A percentile compares a stretch with the other conserved stretches of the same genome.
phyloP scores from a whole-genome alignment of 352 stramenopile genomes.

The Globisporangium uncinulatum region DNA sequence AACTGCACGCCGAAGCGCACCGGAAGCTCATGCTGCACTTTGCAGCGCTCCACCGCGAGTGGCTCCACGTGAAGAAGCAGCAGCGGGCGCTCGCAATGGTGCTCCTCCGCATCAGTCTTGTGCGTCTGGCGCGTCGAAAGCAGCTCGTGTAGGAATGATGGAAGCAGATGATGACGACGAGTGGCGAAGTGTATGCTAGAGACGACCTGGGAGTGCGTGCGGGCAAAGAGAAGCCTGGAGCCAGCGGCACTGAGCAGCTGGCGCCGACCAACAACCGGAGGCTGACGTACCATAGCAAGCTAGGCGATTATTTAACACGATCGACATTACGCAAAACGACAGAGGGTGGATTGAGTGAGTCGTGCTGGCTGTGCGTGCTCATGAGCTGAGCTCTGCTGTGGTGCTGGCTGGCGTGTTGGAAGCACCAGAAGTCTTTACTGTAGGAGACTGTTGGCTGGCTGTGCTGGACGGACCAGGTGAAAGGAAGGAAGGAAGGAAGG shows the following conservation, averaged over 20 bases:
- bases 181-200: neutral
- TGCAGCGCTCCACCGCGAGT: slow-evolving; percentile 14
- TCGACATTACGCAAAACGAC: neutral
- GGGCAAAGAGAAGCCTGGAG: neutral
- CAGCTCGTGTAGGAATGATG: slow-evolving; percentile 8
- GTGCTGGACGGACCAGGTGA: too few species aligned
- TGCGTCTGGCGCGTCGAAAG: slow-evolving; percentile 15
- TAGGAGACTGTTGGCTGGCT: too few species aligned
- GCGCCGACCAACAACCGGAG: neutral
- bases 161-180: neutral
- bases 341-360: too few species aligned
- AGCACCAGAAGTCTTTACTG: too few species aligned
- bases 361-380: too few species aligned
- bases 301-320: slow-evolving; percentile 2
- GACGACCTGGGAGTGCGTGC: neutral
- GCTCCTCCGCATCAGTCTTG: slow-evolving; percentile 16
- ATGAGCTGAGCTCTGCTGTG: too few species aligned
- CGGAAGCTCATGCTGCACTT: slow-evolving; percentile 20
- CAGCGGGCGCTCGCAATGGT: slow-evolving; percentile 17
- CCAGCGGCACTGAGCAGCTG: neutral
- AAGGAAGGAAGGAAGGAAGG: too few species aligned
- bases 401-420: too few species aligned
- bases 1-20: slow-evolving; percentile 17
- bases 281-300: neutral
- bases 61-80: slow-evolving; percentile 19